Conservation (phyloP, 2,329 filamentous ascomycete genomes). For the Sclerotinia nivalis region DNA sequence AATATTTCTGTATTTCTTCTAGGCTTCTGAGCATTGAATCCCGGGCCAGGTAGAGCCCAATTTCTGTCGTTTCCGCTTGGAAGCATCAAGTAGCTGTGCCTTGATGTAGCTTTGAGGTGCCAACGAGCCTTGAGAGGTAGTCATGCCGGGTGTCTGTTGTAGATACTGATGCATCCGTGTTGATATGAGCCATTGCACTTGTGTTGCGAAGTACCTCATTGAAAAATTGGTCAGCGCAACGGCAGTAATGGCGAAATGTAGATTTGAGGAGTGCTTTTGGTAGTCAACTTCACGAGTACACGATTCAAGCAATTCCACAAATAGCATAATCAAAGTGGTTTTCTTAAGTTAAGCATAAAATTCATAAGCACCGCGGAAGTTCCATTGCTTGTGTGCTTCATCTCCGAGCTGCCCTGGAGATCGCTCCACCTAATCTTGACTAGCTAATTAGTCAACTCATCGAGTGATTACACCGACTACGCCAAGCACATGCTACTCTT, state of each 20-base stretch:
- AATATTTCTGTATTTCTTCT: not conserved
- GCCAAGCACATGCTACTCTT: not conserved
- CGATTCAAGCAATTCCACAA: too few relatives aligned
- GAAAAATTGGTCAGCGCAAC: not conserved
- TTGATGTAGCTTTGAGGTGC: fast-evolving
- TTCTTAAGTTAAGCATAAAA: too few relatives aligned
- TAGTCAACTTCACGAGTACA: too few relatives aligned
- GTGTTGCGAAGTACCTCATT: not conserved
- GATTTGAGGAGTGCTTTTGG: not conserved
- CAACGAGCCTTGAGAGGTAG: fast-evolving
- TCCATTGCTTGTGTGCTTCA: not conserved
- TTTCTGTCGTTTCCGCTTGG: not conserved
- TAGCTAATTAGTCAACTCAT: too few relatives aligned
- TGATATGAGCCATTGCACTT: not conserved
- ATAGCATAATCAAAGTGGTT: too few relatives aligned
- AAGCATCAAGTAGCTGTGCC: too few relatives aligned
- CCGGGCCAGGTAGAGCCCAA: not conserved
- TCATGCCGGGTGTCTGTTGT: not conserved
- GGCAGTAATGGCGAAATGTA: not conserved
- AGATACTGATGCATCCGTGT: not conserved
- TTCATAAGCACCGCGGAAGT: not conserved
- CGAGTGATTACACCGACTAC: not conserved
- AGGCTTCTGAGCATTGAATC: not conserved
- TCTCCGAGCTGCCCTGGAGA: too few relatives aligned
- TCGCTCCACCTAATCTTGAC: not conserved